A percentile compares a stretch with the other conserved stretches of the same genome.
These are phyloP conservation scores for Globisporangium cederbergense DNA, from an alignment of 352 stramenopile genomes.

Conservation along the genomic window DNA sequence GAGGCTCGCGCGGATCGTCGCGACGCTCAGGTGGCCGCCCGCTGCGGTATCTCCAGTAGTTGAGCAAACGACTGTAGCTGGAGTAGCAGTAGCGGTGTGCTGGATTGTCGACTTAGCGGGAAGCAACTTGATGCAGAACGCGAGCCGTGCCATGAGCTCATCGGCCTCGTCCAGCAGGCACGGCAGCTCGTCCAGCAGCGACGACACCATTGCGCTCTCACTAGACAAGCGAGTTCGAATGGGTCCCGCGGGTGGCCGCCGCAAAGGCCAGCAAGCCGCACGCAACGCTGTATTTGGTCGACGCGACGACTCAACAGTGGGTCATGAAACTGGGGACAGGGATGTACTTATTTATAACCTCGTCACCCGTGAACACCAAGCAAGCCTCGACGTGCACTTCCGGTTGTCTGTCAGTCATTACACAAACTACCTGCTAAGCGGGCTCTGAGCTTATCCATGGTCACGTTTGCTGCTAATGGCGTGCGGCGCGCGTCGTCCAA, in stretches of 20 bases:
- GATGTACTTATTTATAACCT: background rate
- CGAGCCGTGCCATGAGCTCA: slow-evolving; percentile 48
- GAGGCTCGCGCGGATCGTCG: slow-evolving; percentile 4
- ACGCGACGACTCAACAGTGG: background rate
- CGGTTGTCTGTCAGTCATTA: background rate
- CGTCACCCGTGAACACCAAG: background rate
- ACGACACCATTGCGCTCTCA: slow-evolving; percentile 33
- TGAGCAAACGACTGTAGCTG: no score
- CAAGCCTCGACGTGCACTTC: background rate
- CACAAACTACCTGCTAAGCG: background rate
- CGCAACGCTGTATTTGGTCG: background rate
- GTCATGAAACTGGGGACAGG: background rate
- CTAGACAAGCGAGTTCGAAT: no score
- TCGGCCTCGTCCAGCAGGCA: slow-evolving; percentile 58
- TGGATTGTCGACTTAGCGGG: background rate
- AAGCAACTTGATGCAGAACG: slow-evolving; percentile 25
- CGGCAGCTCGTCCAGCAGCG: slow-evolving; percentile 58
- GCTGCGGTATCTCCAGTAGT: background rate
- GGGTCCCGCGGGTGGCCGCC: no score
- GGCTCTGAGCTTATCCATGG: background rate
- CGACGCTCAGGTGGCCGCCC: background rate
- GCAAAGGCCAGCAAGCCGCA: background rate
- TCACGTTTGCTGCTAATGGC: background rate
- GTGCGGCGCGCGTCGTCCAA: background rate
- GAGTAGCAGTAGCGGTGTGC: background rate